Evolutionary conservation across 345 rosid genomes (phyloP).

Genomic region (Hibiscus tridactylites): DNA sequence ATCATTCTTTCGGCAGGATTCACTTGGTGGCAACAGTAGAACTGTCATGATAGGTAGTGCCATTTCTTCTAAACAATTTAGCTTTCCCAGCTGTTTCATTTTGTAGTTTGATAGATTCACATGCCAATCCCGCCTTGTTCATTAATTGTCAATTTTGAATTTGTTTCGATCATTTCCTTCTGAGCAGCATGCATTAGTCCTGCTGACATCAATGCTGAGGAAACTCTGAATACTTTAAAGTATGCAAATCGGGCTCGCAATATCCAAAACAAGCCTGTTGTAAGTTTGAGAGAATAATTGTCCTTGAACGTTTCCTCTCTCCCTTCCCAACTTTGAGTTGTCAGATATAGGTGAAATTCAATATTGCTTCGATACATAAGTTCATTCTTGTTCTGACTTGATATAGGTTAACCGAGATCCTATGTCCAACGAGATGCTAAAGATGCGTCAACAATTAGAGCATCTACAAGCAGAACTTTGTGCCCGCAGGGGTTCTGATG

Average conservation of each 20-base stretch:
- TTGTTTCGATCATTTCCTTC: not conserved
- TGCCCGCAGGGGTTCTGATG: conserved; percentile 71
- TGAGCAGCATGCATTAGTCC: conserved; percentile 94
- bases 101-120: not conserved
- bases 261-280: conserved; percentile 94
- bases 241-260: conserved; percentile 99
- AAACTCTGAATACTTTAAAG: conserved; percentile 89
- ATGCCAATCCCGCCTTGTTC: not conserved
- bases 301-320: not conserved
- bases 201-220: conserved; percentile 98
- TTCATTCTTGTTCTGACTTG: conserved; percentile 8
- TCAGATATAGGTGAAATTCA: not conserved
- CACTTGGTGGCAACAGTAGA: conserved; percentile 99
- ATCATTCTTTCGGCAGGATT: conserved; percentile 56
- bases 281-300: conserved; percentile 36
- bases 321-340: not conserved
- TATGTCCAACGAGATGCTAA: conserved; percentile 89
- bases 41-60: conserved; percentile 92
- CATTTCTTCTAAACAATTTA: conserved; percentile 4
- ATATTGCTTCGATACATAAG: not conserved
- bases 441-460: conserved; percentile 95
- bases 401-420: conserved; percentile 92
- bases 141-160: not conserved
- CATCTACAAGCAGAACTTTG: conserved; percentile 95
- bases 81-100: not conserved